A percentile compares a stretch with the other conserved stretches of the same genome.
phyloP scores from a whole-genome alignment of 441 rosid species.

The Eutrema salsugineum region DNA sequence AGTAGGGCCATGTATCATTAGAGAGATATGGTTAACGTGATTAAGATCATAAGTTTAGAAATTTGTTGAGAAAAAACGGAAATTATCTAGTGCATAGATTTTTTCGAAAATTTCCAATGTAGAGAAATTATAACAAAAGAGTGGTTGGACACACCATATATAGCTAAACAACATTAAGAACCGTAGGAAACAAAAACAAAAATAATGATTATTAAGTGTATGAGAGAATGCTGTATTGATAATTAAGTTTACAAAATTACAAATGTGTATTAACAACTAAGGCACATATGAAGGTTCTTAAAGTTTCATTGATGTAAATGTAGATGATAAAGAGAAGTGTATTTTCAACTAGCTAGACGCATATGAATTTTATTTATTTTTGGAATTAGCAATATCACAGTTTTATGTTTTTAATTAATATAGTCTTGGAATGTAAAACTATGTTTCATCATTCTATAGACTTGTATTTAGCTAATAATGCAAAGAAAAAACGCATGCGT shows the following conservation, averaged over 20 bases:
- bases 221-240: not conserved
- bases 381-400: too few species aligned
- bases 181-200: not conserved
- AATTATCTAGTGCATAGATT: not conserved
- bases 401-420: not conserved
- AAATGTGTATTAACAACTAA: slow-evolving; percentile 7
- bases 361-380: not conserved
- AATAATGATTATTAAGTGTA: not conserved
- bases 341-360: not conserved
- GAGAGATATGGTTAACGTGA: slow-evolving; percentile 3
- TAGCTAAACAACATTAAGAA: not conserved
- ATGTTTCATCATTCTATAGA: not conserved
- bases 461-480: not conserved
- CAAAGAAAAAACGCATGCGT: not conserved
- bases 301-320: not conserved
- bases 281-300: not conserved
- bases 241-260: not conserved
- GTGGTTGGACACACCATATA: slow-evolving; percentile 10
- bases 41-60: not conserved
- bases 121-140: not conserved
- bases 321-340: not conserved
- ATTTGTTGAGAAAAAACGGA: not conserved
- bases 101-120: not conserved
- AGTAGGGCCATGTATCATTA: slow-evolving; percentile 3
- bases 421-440: not conserved